Evolutionary conservation across 148 eudicot genomes (phyloP).

Genomic region (Vaccinium vitisidaea): DNA sequence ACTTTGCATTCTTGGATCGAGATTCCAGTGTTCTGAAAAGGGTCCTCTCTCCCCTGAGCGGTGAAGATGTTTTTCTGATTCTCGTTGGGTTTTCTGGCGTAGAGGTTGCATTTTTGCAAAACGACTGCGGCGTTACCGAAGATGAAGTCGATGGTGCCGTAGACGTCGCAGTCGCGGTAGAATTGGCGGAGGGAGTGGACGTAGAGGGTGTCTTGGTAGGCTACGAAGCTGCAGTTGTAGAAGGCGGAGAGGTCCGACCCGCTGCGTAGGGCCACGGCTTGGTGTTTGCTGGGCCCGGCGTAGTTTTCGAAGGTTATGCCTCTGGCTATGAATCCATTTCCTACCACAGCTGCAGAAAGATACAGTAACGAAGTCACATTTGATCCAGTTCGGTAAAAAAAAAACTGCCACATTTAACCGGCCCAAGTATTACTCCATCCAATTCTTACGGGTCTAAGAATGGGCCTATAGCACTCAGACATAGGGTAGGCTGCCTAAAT

Average conservation of each 20-base stretch:
- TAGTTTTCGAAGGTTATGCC: conserved; percentile 85
- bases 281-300: conserved; percentile 84
- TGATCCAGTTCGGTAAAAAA: not conserved
- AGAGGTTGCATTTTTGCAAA: conserved; percentile 67
- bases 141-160: conserved; percentile 89
- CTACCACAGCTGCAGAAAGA: conserved; percentile 59
- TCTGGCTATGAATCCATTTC: conserved; percentile 74
- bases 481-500: too few relatives aligned
- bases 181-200: conserved; percentile 84
- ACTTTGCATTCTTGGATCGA: conserved; percentile 64
- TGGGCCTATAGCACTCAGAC: too few relatives aligned
- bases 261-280: conserved; percentile 77
- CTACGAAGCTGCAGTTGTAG: conserved; percentile 82
- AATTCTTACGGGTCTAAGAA: too few relatives aligned
- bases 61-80: conserved; percentile 78
- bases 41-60: conserved; percentile 88
- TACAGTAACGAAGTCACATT: not conserved
- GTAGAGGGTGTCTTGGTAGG: conserved; percentile 90
- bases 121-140: conserved; percentile 94
- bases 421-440: too few relatives aligned
- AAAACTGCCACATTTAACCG: not conserved
- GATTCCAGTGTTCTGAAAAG: conserved; percentile 83
- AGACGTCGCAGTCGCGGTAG: conserved; percentile 81
- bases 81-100: conserved; percentile 58
- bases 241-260: conserved; percentile 78